These are phyloP conservation scores for Talaromyces sp. DNA, from an alignment of 2,329 filamentous ascomycete genomes.

Conservation along the genomic window DNA sequence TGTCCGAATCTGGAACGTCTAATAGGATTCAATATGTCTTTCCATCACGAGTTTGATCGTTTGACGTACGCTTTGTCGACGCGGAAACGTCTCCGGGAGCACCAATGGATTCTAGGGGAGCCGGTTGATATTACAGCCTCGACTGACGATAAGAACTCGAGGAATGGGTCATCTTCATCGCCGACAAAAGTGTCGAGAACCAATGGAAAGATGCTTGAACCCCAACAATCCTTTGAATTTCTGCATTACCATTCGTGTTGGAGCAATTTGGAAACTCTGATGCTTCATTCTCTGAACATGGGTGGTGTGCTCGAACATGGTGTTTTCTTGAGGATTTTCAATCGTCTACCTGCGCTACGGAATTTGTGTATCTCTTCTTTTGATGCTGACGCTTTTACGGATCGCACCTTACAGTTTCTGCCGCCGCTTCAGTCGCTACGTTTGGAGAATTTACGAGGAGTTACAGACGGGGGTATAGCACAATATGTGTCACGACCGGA, in stretches of 20 bases:
- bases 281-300: conserved; percentile 48
- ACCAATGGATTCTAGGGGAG: conserved; percentile 55
- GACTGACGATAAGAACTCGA: conserved; percentile 30
- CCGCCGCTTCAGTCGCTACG: conserved; percentile 53
- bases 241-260: conserved; percentile 53
- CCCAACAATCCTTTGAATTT: conserved; percentile 51
- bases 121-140: conserved; percentile 33
- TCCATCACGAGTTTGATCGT: conserved; percentile 53
- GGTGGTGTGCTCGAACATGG: conserved; percentile 51
- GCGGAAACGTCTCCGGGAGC: conserved; percentile 52
- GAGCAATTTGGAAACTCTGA: conserved; percentile 51
- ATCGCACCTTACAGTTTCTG: conserved; percentile 53
- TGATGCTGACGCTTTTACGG: conserved; percentile 53
- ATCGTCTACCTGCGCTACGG: conserved; percentile 51
- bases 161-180: conserved; percentile 30
- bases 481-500: conserved; percentile 49
- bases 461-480: conserved; percentile 55
- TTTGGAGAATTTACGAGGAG: conserved; percentile 53
- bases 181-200: conserved; percentile 19
- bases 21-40: conserved; percentile 52
- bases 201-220: conserved; percentile 43
- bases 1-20: conserved; percentile 57
- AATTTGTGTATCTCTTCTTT: conserved; percentile 56
- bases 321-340: conserved; percentile 53
- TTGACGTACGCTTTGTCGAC: conserved; percentile 56